Conservation (phyloP, 2,329 filamentous ascomycete genomes). For the Fusarium sp. region DNA sequence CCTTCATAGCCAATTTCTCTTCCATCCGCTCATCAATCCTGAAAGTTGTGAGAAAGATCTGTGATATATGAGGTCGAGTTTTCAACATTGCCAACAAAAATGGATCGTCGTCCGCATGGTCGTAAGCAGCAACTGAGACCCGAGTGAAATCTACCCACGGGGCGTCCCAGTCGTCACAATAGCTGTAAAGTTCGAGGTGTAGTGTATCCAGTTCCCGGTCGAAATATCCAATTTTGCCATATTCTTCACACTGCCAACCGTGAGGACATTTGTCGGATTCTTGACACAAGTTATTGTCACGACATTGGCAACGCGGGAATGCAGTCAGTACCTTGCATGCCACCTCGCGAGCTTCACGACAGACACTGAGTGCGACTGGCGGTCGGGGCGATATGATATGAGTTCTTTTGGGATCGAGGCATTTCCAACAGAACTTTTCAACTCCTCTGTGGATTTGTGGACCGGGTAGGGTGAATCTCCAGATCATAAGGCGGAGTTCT, state of each 20-base stretch:
- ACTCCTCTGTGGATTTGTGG: neutral
- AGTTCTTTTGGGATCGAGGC: no score
- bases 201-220: neutral
- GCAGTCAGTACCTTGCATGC: neutral
- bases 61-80: neutral
- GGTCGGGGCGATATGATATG: neutral
- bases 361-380: neutral
- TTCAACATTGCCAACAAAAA: neutral
- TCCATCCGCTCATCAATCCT: neutral
- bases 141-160: neutral
- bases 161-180: neutral
- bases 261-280: no score
- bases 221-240: neutral
- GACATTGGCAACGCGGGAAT: neutral
- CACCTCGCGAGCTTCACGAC: neutral
- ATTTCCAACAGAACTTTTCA: no score
- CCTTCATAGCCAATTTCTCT: neutral
- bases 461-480: neutral
- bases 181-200: neutral
- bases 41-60: neutral
- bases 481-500: neutral
- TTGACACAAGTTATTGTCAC: no score
- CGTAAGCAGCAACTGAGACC: neutral
- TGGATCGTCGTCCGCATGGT: accelerated
- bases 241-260: neutral